These are phyloP conservation scores for Eudorina sp. DNA, from an alignment of 139 green algal genomes.

Conservation along the genomic window DNA sequence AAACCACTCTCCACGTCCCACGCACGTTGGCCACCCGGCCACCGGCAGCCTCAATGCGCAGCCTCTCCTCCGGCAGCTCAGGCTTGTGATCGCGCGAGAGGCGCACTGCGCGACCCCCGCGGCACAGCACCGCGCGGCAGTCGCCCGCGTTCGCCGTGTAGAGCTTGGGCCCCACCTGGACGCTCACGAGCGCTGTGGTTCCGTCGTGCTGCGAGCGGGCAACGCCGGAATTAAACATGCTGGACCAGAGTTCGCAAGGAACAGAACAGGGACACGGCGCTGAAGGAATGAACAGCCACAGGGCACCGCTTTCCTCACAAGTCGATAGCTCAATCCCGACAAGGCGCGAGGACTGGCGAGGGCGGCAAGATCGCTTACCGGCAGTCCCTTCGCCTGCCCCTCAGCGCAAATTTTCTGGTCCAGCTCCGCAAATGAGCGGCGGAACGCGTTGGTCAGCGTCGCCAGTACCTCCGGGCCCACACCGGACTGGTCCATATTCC, in stretches of 20 bases:
- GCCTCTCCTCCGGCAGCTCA: conserved; percentile 66
- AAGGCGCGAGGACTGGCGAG: too few relatives aligned
- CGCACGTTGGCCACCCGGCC: conserved; percentile 61
- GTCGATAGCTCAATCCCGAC: too few relatives aligned
- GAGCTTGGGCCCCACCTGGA: conserved; percentile 54
- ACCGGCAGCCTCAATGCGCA: conserved; percentile 64
- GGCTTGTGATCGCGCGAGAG: conserved; percentile 83
- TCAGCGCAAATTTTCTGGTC: conserved; percentile 10
- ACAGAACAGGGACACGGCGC: too few relatives aligned
- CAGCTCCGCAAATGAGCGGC: background rate
- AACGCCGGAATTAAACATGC: too few relatives aligned
- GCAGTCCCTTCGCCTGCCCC: background rate
- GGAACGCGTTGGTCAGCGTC: background rate
- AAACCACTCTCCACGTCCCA: conserved; percentile 52
- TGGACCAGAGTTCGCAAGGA: too few relatives aligned
- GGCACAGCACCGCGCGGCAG: conserved; percentile 73
- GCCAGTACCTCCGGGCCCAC: conserved; percentile 2
- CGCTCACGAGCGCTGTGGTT: conserved; percentile 58
- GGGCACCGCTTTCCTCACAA: too few relatives aligned
- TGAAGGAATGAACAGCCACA: too few relatives aligned
- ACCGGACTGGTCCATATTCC: conserved; percentile 10
- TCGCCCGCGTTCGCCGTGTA: conserved; percentile 69
- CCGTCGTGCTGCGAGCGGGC: conserved; percentile 56
- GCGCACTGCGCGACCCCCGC: conserved; percentile 56
- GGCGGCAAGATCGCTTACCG: too few relatives aligned